Evolutionary conservation across 139 green algal species (phyloP).

Genomic region (Chlorella sorokiniana): DNA sequence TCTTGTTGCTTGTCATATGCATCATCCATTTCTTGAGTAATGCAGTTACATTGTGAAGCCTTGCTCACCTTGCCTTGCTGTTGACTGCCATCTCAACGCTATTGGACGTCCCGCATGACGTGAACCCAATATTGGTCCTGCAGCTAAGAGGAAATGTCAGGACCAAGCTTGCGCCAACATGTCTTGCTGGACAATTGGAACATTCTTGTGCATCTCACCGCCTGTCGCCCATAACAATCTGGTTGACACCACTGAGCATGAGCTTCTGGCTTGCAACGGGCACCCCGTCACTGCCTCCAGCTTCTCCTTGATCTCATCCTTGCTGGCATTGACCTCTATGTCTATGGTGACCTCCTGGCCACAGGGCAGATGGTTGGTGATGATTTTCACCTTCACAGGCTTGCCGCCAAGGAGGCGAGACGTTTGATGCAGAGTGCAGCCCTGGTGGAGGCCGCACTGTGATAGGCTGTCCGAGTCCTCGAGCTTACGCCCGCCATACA

Average conservation of each 20-base stretch:
- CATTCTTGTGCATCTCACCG: constrained; percentile 49
- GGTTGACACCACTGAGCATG: constrained; percentile 61
- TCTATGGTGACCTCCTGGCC: constrained; percentile 62
- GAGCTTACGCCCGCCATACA: constrained; percentile 39
- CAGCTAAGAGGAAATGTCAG: neutral
- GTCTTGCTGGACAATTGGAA: neutral
- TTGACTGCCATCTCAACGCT: constrained; percentile 41
- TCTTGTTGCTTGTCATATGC: no score
- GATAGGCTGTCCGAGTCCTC: neutral
- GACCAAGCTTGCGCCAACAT: no score
- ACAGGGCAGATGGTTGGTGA: constrained; percentile 65
- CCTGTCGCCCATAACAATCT: constrained; percentile 68
- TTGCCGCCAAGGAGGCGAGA: constrained; percentile 36
- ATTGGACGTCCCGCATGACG: constrained; percentile 44
- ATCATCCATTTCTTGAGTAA: no score
- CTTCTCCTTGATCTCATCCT: constrained; percentile 60
- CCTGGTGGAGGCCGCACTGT: constrained; percentile 7
- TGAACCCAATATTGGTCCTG: constrained; percentile 55
- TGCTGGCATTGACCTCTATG: constrained; percentile 43
- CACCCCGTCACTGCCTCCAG: constrained; percentile 52
- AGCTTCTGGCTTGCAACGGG: constrained; percentile 61
- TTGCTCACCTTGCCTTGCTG: neutral
- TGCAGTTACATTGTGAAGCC: no score
- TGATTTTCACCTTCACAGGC: constrained; percentile 58
- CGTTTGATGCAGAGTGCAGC: constrained; percentile 32